phyloP scores from a whole-genome alignment of 1,284 basidiomycete genomes.

The Cryptococcus neoformans region DNA sequence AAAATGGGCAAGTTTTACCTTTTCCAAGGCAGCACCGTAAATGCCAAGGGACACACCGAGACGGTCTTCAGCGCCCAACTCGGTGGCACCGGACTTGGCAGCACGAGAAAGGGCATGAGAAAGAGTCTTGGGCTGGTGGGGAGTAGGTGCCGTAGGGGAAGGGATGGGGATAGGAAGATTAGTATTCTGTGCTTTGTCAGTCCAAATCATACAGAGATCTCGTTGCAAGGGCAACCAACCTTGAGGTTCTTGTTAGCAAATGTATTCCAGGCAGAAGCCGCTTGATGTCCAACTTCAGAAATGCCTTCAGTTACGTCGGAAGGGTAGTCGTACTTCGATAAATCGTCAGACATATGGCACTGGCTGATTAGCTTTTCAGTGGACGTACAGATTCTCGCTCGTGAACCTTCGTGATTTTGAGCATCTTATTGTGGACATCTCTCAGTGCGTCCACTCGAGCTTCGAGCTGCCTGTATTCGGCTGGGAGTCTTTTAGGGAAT shows the following conservation, averaged over 20 bases:
- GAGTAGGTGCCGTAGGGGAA: slow-evolving; percentile 40
- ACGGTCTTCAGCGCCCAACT: slow-evolving; percentile 59
- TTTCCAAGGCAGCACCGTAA: slow-evolving; percentile 83
- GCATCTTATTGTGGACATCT: slow-evolving; percentile 69
- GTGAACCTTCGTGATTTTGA: slow-evolving; percentile 85
- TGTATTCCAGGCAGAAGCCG: slow-evolving; percentile 73
- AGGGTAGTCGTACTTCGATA: slow-evolving; percentile 71
- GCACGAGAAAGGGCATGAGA: slow-evolving; percentile 89
- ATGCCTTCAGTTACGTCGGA: slow-evolving; percentile 56
- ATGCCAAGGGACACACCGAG: slow-evolving; percentile 72
- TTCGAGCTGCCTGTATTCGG: slow-evolving; percentile 96
- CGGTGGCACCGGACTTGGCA: slow-evolving; percentile 66
- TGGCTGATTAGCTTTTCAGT: not conserved
- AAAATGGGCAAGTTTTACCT: slow-evolving; percentile 46
- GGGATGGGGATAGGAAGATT: slow-evolving; percentile 75
- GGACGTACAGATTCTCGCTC: slow-evolving; percentile 58
- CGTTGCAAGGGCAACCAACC: slow-evolving; percentile 32
- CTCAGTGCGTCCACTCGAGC: slow-evolving; percentile 89
- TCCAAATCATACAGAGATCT: not conserved
- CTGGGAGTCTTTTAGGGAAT: slow-evolving; percentile 25
- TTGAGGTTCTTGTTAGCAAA: slow-evolving; percentile 89
- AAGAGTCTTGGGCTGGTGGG: slow-evolving; percentile 82
- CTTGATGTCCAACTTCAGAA: slow-evolving; percentile 57
- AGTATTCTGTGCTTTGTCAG: slow-evolving; percentile 56
- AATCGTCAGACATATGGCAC: not conserved